Base-by-base conservation (phyloP, 2,329 filamentous ascomycete genomes). In the Penicillium sumatraense region DNA sequence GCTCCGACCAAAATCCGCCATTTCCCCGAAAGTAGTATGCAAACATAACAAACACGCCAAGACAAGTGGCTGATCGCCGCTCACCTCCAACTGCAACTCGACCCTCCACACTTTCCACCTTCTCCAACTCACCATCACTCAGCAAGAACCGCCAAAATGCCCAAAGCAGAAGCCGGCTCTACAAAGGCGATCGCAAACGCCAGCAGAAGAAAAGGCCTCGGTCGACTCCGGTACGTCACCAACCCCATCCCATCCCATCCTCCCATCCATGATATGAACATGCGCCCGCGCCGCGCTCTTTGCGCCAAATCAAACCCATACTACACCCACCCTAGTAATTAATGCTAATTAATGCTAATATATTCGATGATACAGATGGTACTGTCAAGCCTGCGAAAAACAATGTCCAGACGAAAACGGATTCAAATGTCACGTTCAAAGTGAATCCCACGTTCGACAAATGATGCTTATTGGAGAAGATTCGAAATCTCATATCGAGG, bases 111-210 rank as follows among this genome's bases (percentile, higher is more conserved):
- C n/a, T n/a, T 33, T 50, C 9, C 33, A 18, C 26, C 78, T 26
- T 20, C 18, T 13, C 16, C 20, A 16, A 14, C 21, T 40, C 23
- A 21, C 38, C 44, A n/a, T n/a, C n/a, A n/a, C n/a, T n/a, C n/a
- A n/a, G n/a, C n/a, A n/a, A n/a, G n/a, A n/a, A n/a, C 8, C 35
- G n/a, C 26, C 78, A 88, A 72, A 49, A 98, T 98, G 93, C 88
- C 89, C 50, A 91, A 90, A 80, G 95, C 95, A 68, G 95, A 98
- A 80, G 87, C 91, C 51, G 95, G 95, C 60, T 90, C 88, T 53
- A 91, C 89, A n/a, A 98, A 97, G 78, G 85, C 91, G 73, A 83
- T 98, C 57, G 86, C 85, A 76, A 98, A 98, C 79, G 89, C 92
- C 77, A 88, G 96, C 80, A 97, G 96, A 77, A 84, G 86, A 60